Evolutionary conservation across 257 asterid species (phyloP).

Genomic region (Schizonepeta tenuifolia): DNA sequence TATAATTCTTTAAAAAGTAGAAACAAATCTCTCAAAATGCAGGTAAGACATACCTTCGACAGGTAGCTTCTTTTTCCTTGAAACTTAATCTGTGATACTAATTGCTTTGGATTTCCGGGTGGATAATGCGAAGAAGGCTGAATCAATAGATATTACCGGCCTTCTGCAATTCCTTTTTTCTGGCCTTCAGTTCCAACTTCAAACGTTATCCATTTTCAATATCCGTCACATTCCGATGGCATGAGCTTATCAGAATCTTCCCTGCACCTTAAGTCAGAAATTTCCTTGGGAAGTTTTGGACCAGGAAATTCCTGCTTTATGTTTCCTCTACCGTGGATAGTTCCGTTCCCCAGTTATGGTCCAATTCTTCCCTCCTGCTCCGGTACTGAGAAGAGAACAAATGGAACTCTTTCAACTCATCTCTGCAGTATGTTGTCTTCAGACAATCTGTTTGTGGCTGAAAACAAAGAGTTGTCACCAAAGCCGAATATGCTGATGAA

Average conservation of each 20-base stretch:
- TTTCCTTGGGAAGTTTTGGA: conserved; percentile 8
- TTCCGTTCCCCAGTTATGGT: conserved; percentile 36
- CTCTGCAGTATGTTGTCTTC: conserved; percentile 28
- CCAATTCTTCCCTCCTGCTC: conserved; percentile 23
- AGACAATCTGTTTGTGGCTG: conserved; percentile 4
- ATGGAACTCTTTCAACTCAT: conserved; percentile 10
- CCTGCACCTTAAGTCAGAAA: neutral
- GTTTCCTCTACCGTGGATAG: conserved; percentile 49
- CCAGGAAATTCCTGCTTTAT: conserved; percentile 41
- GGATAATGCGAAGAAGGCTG: conserved; percentile 34
- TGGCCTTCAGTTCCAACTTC: conserved; percentile 44
- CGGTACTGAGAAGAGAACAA: conserved; percentile 11
- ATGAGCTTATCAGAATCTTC: conserved; percentile 26
- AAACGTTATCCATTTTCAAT: conserved; percentile 30
- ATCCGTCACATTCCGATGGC: conserved; percentile 17
- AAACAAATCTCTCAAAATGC: conserved; percentile 41
- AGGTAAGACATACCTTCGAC: conserved; percentile 30
- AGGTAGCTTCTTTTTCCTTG: neutral
- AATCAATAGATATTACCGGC: conserved; percentile 34
- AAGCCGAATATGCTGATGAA: conserved; percentile 17
- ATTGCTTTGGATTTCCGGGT: conserved; percentile 34
- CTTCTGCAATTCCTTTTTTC: conserved; percentile 36
- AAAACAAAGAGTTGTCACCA: conserved; percentile 18
- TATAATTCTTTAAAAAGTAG: conserved; percentile 38
- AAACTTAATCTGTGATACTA: neutral